These are phyloP conservation scores for Orbilia quercus DNA, from an alignment of 2,329 filamentous ascomycete species.

Conservation along the genomic window DNA sequence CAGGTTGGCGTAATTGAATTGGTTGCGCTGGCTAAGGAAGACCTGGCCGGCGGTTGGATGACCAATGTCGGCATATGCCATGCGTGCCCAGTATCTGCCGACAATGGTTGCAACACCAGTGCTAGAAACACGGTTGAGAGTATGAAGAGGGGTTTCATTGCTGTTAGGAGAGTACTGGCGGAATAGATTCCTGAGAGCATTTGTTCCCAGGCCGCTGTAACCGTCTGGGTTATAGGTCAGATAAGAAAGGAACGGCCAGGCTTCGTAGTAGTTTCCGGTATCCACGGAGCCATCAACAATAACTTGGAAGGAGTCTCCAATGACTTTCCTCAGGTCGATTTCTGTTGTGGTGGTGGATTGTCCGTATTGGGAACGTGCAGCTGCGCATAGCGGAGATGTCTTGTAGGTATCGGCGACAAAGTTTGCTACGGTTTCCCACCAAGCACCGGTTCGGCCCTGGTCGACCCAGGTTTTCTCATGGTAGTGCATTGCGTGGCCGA, in stretches of 20 bases:
- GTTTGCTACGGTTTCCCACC: slow-evolving; percentile 69
- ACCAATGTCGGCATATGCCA: slow-evolving; percentile 68
- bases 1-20: slow-evolving; percentile 65
- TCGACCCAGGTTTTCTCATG: slow-evolving; percentile 61
- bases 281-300: slow-evolving; percentile 65
- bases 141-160: slow-evolving; percentile 68
- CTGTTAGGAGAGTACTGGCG: slow-evolving; percentile 64
- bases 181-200: slow-evolving; percentile 65
- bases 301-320: slow-evolving; percentile 66
- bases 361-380: slow-evolving; percentile 62
- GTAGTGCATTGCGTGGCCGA: slow-evolving; percentile 67
- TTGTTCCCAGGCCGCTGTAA: slow-evolving; percentile 64
- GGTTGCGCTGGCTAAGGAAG: slow-evolving; percentile 62
- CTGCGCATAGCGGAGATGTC: slow-evolving; percentile 65
- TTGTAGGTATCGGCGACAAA: slow-evolving; percentile 67
- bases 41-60: slow-evolving; percentile 64
- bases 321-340: slow-evolving; percentile 65
- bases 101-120: slow-evolving; percentile 64
- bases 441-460: slow-evolving; percentile 66
- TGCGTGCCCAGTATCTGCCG: slow-evolving; percentile 68
- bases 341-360: slow-evolving; percentile 63
- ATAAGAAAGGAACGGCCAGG: slow-evolving; percentile 68
- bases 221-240: slow-evolving; percentile 67
- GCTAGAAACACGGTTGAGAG: slow-evolving; percentile 64
- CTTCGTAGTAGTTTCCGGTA: slow-evolving; percentile 68